Percentiles rank a stretch among this genome's conserved stretches.
phyloP scores from a whole-genome alignment of 805 yeast genomes.

The Danielia reshetovae region DNA sequence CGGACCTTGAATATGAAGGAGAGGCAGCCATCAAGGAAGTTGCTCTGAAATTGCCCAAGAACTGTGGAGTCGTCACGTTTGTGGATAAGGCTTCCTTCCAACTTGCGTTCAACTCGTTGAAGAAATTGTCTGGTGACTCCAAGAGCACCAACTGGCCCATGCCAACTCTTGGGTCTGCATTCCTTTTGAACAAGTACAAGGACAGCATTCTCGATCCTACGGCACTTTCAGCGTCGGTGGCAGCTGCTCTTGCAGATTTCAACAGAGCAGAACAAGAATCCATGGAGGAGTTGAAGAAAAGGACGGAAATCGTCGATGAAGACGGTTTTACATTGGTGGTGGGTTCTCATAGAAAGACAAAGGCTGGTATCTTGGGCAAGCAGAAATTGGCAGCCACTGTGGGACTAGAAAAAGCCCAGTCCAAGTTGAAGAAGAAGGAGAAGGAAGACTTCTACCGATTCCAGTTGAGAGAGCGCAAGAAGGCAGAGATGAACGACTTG shows the following conservation, averaged over 20 bases:
- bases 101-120: conserved; percentile 61
- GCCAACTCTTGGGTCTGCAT: conserved; percentile 32
- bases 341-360: conserved; percentile 78
- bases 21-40: conserved; percentile 22
- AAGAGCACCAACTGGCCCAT: conserved; percentile 37
- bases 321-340: conserved; percentile 94
- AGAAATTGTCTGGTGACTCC: conserved; percentile 36
- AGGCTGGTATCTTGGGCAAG: conserved; percentile 64
- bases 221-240: conserved; percentile 51
- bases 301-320: conserved; percentile 71
- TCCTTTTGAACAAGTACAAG: conserved; percentile 39
- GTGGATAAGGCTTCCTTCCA: conserved; percentile 66
- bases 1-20: conserved; percentile 43
- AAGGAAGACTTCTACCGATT: conserved; percentile 92
- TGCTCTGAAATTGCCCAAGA: conserved; percentile 56
- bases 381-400: conserved; percentile 38
- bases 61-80: conserved; percentile 69
- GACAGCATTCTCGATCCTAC: conserved; percentile 44
- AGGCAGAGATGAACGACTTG: conserved; percentile 85
- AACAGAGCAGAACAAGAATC: conserved; percentile 66
- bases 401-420: conserved; percentile 34
- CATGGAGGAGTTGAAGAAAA: conserved; percentile 48
- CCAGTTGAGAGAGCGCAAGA: conserved; percentile 92
- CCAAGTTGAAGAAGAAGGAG: conserved; percentile 65
- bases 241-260: conserved; percentile 61